Percentiles rank a stretch among this genome's conserved stretches.
phyloP scores from a whole-genome alignment of 805 yeast species.

The Kuraishia floccosa region DNA sequence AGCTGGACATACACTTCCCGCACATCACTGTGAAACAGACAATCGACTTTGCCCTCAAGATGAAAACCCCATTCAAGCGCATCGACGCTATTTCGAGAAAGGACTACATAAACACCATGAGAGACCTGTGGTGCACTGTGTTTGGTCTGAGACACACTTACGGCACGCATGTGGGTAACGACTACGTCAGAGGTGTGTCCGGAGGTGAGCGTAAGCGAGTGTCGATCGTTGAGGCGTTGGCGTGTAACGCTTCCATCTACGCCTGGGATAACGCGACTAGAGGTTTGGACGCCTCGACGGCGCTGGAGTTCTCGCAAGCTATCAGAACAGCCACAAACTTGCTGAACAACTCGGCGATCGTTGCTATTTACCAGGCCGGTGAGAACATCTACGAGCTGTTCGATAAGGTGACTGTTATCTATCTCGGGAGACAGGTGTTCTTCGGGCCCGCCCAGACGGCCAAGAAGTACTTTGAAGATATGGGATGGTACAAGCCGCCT shows the following conservation, averaged over 20 bases:
- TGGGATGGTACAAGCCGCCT: constrained; percentile 56
- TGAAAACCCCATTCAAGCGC: constrained; percentile 53
- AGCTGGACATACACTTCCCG: constrained; percentile 66
- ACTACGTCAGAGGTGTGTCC: constrained; percentile 49
- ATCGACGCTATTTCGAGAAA: constrained; percentile 32
- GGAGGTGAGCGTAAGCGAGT: constrained; percentile 87
- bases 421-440: constrained; percentile 48
- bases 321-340: constrained; percentile 51
- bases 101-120: constrained; percentile 32
- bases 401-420: constrained; percentile 48
- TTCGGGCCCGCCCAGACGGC: constrained; percentile 48
- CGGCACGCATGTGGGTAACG: constrained; percentile 32
- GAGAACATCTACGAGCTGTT: constrained; percentile 52
- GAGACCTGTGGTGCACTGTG: constrained; percentile 27
- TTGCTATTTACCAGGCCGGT: constrained; percentile 61
- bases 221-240: constrained; percentile 67
- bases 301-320: constrained; percentile 61
- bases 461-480: constrained; percentile 40
- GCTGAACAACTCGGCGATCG: constrained; percentile 42
- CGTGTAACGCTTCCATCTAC: constrained; percentile 50
- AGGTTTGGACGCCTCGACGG: constrained; percentile 80
- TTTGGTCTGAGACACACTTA: constrained; percentile 53
- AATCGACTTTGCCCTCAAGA: constrained; percentile 54
- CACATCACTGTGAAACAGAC: constrained; percentile 69
- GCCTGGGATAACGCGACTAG: constrained; percentile 81